Evolutionary conservation across 2,329 filamentous ascomycete species (phyloP), one percentile per base, ranked within the genome.

Genomic region (Fusarium sp.): DNA sequence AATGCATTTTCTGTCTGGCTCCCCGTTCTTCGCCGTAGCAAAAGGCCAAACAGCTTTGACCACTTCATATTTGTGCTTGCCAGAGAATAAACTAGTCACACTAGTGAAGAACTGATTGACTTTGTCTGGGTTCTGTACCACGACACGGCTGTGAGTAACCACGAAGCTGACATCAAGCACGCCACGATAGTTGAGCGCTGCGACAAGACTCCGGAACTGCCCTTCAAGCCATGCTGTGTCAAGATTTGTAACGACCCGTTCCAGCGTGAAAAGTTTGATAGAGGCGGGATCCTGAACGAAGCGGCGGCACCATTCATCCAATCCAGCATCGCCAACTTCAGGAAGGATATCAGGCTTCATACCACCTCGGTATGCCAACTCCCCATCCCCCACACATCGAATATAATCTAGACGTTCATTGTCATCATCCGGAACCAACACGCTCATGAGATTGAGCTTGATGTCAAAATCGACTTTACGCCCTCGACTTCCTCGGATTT

Each of bases 31-130:
- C 6, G 80, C 78, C 66, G 84, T 84, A 3, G 86, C 86, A 76
- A 87, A 88, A 6, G 86, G 86, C 86, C 86, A 89, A 2, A 88
- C 82, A 2, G 82, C 80, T 73, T 86, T 85, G 48, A 86, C 80
- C 5, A 87, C 84, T 74, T 88, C 86, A 67, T 88, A 88, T 65
- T 81, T 84, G 73, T 82, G 83, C 74, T 83, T 85, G 6, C 85
- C 85, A 1, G 80, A 79, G 68, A 88, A 87, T 3, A 88, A 75
- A 24, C 83, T 81, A 4, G 83, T 81, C 26, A 89, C 79, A 24
- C 80, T 84, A 15, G 84, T 85, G 69, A 88, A 83, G 75, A 88
- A 85, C 54, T 83, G 82, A 71, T 87, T 86, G 59, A 85, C 80
- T 69, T 80, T 84, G 74, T 87, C 84, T 5, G 85, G 84, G 59